Percentiles rank a stretch among this genome's conserved stretches.
Evolutionary conservation across 148 eudicot species (phyloP).

Genomic region (Camellia japonica): DNA sequence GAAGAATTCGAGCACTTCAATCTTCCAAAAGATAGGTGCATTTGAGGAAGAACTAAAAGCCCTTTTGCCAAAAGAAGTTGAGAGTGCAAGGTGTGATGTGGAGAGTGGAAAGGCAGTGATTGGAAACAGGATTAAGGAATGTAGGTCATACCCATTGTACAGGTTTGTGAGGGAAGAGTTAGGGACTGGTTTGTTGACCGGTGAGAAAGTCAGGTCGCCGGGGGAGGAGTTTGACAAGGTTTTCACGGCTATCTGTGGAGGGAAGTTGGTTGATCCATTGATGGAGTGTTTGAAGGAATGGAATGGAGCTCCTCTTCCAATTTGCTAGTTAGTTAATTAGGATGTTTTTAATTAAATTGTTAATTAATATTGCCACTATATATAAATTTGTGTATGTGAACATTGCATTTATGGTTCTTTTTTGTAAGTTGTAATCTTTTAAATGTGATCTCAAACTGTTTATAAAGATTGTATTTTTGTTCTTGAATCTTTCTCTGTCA

Average conservation of each 20-base stretch:
- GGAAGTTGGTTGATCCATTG: slow-evolving; percentile 30
- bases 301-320: slow-evolving; percentile 33
- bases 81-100: slow-evolving; percentile 2
- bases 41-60: slow-evolving; percentile 31
- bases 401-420: too few relatives aligned
- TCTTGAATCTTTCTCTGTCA: too few relatives aligned
- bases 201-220: slow-evolving; percentile 25
- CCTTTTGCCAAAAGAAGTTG: slow-evolving; percentile 26
- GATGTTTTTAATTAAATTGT: background rate
- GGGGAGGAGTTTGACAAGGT: slow-evolving; percentile 34
- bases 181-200: slow-evolving; percentile 18
- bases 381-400: too few relatives aligned
- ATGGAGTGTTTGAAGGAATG: slow-evolving; percentile 25
- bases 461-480: too few relatives aligned
- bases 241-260: slow-evolving; percentile 22
- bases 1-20: slow-evolving; percentile 21
- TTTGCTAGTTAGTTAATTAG: background rate
- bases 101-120: slow-evolving; percentile 13
- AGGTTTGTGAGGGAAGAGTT: slow-evolving; percentile 30
- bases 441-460: too few relatives aligned
- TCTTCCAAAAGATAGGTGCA: slow-evolving; percentile 33
- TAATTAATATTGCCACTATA: too few relatives aligned
- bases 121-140: slow-evolving; percentile 26
- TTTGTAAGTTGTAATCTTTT: too few relatives aligned
- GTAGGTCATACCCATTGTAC: slow-evolving; percentile 33